Evolutionary conservation across 2,329 filamentous ascomycete species (phyloP).

Genomic region (Sphaceloma murrayae): DNA sequence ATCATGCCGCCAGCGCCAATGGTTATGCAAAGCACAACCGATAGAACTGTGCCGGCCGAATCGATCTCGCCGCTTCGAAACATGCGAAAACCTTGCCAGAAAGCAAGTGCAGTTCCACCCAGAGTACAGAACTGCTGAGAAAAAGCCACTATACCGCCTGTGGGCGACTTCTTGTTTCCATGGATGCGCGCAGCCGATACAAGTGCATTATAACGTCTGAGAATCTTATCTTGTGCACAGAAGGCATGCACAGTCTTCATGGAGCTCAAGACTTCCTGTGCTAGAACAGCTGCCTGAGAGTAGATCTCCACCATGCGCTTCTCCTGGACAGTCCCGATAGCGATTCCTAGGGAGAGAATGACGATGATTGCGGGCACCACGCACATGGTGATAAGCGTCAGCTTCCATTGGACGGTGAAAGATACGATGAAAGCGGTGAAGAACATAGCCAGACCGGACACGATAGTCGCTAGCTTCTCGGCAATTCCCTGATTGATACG

Average conservation of each 20-base stretch:
- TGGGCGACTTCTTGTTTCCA: conserved; percentile 34
- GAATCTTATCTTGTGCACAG: conserved; percentile 1
- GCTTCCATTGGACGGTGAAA: conserved; percentile 29
- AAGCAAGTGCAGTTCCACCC: conserved; percentile 53
- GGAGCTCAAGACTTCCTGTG: conserved; percentile 6
- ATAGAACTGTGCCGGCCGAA: conserved; percentile 21
- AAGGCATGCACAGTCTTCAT: conserved; percentile 5
- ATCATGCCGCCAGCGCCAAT: conserved; percentile 28
- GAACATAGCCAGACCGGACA: conserved; percentile 20
- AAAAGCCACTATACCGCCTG: conserved; percentile 85
- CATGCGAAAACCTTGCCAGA: conserved; percentile 31
- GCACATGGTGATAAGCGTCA: conserved; percentile 33
- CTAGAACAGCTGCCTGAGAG: conserved; percentile 32
- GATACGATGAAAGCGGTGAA: conserved; percentile 19
- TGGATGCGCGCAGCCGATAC: conserved; percentile 31
- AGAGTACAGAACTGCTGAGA: conserved; percentile 86
- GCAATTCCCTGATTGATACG: conserved; percentile 26
- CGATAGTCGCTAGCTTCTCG: conserved; percentile 25
- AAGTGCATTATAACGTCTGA: conserved; percentile 25
- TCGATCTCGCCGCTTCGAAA: conserved; percentile 15
- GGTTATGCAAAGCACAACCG: conserved; percentile 10
- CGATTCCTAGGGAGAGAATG: conserved; percentile 24
- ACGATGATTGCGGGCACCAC: conserved; percentile 34
- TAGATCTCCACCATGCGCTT: conserved; percentile 20
- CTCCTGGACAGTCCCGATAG: conserved; percentile 21